Base-by-base conservation (phyloP, 306 rosid genomes). In the Sicyos edulis region DNA sequence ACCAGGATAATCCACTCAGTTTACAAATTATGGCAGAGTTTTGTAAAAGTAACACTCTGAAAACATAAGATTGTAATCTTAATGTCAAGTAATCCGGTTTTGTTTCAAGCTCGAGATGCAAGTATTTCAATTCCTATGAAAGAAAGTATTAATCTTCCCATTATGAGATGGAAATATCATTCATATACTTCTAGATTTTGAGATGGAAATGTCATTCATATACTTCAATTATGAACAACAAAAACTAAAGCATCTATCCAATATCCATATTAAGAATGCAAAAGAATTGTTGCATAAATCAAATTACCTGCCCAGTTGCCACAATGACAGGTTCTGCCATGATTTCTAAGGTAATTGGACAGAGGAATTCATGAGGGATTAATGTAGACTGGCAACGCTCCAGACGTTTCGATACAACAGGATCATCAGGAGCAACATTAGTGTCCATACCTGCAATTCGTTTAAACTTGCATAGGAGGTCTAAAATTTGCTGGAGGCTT, bases 261-360 rank as follows among this genome's bases (percentile, higher is more conserved):
- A 26, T 26, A 66, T 19, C 34, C 45, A 37, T 9, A 47, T 8
- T 10, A 45, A 42, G 10, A 21, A 47, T 2, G 56, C 72, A 40
- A 45, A 7, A 45, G 2, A 4, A 17, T 65, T 44, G 34, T 65
- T 19, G 29, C 0, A 20, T 65, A 65, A 19, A 64, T 44, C 44
- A 62, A 58, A 72, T 79, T 88, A 90, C 98, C 96, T 92, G 96
- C 64, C 98, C 96, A 34, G 85, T 88, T 37, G 92, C 87, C 44
- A 92, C 74, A 81, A 90, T 90, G 63, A 92, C 90, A 79, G 96
- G 98, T 85, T 92, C 96, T 14, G 86, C 78, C 98, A 92, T 92
- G 79, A 92, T 85, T 79, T 92, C 98, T 1, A 92, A 76, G 7
- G 96, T 86, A 62, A 92, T 83, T 21, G 98, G 96, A 62, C 98